Conservation (phyloP, 176 grass and related monocot species). For the Leersia perrieri region DNA sequence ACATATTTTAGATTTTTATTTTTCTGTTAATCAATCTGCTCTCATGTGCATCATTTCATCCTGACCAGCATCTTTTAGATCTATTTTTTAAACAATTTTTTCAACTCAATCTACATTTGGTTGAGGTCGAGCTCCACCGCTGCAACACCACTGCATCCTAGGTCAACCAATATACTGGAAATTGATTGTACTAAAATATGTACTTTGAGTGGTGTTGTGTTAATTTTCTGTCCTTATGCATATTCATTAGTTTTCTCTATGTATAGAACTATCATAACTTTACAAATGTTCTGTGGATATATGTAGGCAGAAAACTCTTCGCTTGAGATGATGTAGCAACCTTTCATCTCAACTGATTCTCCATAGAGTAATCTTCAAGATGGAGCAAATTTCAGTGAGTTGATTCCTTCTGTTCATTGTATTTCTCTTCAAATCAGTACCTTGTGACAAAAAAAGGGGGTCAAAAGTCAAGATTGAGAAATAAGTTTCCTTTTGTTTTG, state of each 20-base stretch:
- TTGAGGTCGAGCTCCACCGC: not conserved
- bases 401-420: not conserved
- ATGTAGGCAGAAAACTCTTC: slow-evolving; percentile 22
- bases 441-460: not conserved
- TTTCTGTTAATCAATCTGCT: not conserved
- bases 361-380: not conserved
- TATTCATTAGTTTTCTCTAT: not conserved
- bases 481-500: not conserved
- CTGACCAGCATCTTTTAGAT: not conserved
- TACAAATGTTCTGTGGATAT: not conserved
- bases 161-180: not conserved
- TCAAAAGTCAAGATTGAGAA: slow-evolving; percentile 25
- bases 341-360: not conserved
- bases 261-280: not conserved
- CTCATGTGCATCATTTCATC: not conserved
- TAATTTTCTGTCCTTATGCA: not conserved
- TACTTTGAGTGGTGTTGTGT: not conserved
- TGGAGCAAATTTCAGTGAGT: slow-evolving; percentile 53
- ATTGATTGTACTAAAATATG: not conserved
- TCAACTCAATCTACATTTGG: not conserved
- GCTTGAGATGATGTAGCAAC: slow-evolving; percentile 12
- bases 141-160: not conserved
- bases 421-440: not conserved
- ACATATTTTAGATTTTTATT: not conserved
- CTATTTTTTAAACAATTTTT: not conserved